Evolutionary conservation across 2,329 filamentous ascomycete species (phyloP).

Genomic region (Pseudogymnoascus sp.): DNA sequence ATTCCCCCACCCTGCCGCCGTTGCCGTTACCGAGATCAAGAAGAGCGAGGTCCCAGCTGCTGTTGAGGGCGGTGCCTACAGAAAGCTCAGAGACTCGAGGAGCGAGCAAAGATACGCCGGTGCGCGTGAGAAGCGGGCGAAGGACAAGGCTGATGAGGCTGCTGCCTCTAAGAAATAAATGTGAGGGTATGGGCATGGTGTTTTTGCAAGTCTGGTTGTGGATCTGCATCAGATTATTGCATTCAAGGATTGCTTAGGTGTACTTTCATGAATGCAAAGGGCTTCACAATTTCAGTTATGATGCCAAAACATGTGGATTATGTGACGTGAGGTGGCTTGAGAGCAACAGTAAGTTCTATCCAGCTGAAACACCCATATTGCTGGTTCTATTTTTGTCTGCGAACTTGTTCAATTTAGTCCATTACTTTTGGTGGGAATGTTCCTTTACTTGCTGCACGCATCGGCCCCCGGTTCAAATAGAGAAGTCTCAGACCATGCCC

Average conservation of each 20-base stretch:
- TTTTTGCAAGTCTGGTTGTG: slow-evolving; percentile 24
- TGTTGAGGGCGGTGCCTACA: slow-evolving; percentile 77
- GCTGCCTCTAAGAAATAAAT: slow-evolving; percentile 73
- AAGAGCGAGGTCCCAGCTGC: slow-evolving; percentile 72
- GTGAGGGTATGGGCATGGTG: slow-evolving; percentile 25
- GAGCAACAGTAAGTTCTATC: neutral
- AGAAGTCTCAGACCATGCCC: neutral
- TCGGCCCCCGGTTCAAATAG: neutral
- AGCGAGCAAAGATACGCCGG: slow-evolving; percentile 75
- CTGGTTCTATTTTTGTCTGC: neutral
- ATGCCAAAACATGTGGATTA: neutral
- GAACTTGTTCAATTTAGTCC: neutral
- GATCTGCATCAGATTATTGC: slow-evolving; percentile 25
- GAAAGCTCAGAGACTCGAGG: slow-evolving; percentile 75
- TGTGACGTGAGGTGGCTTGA: neutral
- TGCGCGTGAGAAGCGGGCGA: slow-evolving; percentile 85
- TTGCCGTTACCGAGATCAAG: slow-evolving; percentile 64
- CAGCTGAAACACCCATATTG: neutral
- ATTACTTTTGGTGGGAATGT: neutral
- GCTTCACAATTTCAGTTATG: slow-evolving; percentile 12
- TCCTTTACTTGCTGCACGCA: neutral
- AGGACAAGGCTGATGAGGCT: slow-evolving; percentile 79
- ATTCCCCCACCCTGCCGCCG: slow-evolving; percentile 66
- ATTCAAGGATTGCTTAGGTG: slow-evolving; percentile 29
- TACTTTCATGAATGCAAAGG: slow-evolving; percentile 32